Evolutionary conservation across 176 grass and related monocot genomes (phyloP).

Genomic region (Coix lacrymajobi): DNA sequence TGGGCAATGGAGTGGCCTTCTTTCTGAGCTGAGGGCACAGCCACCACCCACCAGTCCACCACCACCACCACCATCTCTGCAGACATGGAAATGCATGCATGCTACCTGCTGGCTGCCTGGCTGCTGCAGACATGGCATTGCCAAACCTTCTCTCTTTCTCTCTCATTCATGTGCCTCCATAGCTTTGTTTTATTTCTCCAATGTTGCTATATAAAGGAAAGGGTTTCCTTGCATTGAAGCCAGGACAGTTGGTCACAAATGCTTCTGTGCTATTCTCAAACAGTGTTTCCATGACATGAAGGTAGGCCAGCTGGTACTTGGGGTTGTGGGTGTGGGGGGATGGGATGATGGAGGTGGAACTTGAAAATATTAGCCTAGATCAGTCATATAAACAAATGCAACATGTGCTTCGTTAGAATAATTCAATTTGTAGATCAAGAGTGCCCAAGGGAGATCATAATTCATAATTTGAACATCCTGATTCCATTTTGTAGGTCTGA

Average conservation of each 20-base stretch:
- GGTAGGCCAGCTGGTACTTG: background rate
- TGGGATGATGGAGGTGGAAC: background rate
- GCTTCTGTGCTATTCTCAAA: slow-evolving; percentile 8
- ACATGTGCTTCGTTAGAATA: background rate
- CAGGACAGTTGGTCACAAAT: slow-evolving; percentile 25
- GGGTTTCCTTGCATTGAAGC: background rate
- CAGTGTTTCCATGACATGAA: background rate
- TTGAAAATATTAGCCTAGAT: background rate
- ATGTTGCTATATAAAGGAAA: slow-evolving; percentile 27
- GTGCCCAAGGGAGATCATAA: background rate
- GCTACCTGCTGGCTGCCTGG: background rate
- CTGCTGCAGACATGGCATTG: background rate
- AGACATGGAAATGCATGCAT: slow-evolving; percentile 19
- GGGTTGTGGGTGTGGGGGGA: too few relatives aligned
- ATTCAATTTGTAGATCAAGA: background rate
- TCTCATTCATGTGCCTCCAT: slow-evolving; percentile 27
- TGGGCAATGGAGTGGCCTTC: slow-evolving; percentile 53
- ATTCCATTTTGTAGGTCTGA: background rate
- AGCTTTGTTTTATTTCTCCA: slow-evolving; percentile 38
- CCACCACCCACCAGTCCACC: slow-evolving; percentile 8
- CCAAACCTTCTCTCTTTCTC: slow-evolving; percentile 2
- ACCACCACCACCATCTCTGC: slow-evolving; percentile 22
- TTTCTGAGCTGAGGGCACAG: slow-evolving; percentile 23
- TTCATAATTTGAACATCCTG: background rate
- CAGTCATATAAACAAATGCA: background rate